Conservation (phyloP, 2,329 filamentous ascomycete genomes). For the Calonectria montana region DNA sequence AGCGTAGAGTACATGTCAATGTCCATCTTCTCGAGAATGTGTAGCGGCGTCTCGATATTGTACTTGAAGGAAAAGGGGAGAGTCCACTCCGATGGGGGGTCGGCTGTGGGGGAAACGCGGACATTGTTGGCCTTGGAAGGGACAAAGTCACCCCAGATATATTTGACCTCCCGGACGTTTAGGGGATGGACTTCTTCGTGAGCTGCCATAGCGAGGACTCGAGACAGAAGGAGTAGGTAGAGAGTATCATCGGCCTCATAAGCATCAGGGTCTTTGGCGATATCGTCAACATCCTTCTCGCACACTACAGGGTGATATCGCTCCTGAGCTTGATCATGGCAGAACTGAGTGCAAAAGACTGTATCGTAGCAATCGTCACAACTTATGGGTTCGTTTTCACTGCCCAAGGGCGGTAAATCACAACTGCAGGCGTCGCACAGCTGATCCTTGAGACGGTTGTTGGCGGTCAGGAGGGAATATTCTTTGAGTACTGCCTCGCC, state of each 20-base stretch:
- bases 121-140: conserved; percentile 64
- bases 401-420: conserved; percentile 71
- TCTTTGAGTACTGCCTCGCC: conserved; percentile 84
- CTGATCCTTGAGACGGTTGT: conserved; percentile 86
- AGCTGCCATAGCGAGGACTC: conserved; percentile 71
- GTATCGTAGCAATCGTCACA: conserved; percentile 74
- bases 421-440: conserved; percentile 91
- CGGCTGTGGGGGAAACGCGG: conserved; percentile 63
- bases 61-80: conserved; percentile 83
- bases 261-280: conserved; percentile 72
- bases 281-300: conserved; percentile 73
- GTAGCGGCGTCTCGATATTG: conserved; percentile 79
- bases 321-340: conserved; percentile 66
- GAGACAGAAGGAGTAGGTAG: conserved; percentile 71
- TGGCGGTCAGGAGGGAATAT: conserved; percentile 87
- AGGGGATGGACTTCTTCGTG: conserved; percentile 72
- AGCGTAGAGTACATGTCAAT: conserved; percentile 76
- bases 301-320: conserved; percentile 74
- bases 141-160: conserved; percentile 77
- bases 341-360: conserved; percentile 73
- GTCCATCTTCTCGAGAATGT: conserved; percentile 87
- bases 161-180: conserved; percentile 73
- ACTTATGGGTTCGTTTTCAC: conserved; percentile 58
- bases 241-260: conserved; percentile 70
- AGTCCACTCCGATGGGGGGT: conserved; percentile 71